Conservation (phyloP, 2,329 filamentous ascomycete genomes). For the Septoria petroselini region DNA sequence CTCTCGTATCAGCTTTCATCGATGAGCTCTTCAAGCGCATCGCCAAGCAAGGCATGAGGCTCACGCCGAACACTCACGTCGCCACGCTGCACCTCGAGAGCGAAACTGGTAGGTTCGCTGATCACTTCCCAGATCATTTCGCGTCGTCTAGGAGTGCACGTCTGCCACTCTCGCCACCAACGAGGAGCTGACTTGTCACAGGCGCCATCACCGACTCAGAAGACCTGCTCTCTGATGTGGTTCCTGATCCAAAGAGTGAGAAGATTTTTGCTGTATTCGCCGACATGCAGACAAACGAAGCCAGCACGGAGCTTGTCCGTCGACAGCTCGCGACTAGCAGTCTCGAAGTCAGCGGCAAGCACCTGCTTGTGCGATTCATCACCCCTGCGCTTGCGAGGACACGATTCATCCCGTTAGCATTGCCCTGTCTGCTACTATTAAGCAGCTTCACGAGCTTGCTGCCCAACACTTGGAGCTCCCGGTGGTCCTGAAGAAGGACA, state of each 20-base stretch:
- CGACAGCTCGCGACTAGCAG: conserved; percentile 1
- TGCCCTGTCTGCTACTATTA: conserved; percentile 23
- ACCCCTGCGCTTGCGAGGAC: conserved; percentile 30
- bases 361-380: conserved; percentile 31
- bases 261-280: conserved; percentile 29
- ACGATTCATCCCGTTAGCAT: conserved; percentile 21
- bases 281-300: conserved; percentile 2
- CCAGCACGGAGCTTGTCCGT: conserved; percentile 6
- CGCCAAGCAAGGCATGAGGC: conserved; percentile 15
- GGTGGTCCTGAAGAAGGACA: conserved; percentile 8
- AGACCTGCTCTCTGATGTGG: conserved; percentile 32
- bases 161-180: background rate
- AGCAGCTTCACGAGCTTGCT: conserved; percentile 29
- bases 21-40: conserved; percentile 26
- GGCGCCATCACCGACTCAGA: conserved; percentile 33
- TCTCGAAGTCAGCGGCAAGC: conserved; percentile 4
- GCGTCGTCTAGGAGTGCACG: too few species aligned
- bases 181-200: background rate
- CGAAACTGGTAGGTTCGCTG: background rate
- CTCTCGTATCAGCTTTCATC: conserved; percentile 23
- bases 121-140: too few species aligned
- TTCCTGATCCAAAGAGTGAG: conserved; percentile 25
- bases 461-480: conserved; percentile 27
- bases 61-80: conserved; percentile 22
- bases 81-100: conserved; percentile 30